Base-by-base conservation (phyloP, 768 basidiomycete species). In the Kwoniella heveanensis region DNA sequence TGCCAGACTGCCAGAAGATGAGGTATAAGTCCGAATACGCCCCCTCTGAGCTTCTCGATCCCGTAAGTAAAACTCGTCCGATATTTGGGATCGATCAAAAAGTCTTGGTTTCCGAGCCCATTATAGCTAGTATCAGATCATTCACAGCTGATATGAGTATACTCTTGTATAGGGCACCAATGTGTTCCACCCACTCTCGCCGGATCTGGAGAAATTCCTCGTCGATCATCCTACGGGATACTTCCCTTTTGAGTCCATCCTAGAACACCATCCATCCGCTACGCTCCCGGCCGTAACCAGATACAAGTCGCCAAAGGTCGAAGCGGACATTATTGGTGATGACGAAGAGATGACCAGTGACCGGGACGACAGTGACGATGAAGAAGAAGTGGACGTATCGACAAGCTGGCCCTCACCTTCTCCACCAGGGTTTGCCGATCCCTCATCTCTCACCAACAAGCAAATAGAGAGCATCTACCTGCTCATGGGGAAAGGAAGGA, bases 1-100 rank as follows among this genome's bases (percentile, higher is more conserved):
- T 98, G 39, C 85, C 96, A 70, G 87, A 90, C 1, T 97, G 94
- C 74, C 85, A 82, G 54, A 99, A 99, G 80, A 98, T 98, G 96
- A 84, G 84, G 59, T 98, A 99, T 81, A 99, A 99, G 74, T 93
- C 88, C 27, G 92, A 96, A 59, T 99, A 94, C 69, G 78, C 83
- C 0, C 95, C 95, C 0, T 96, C 94, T 2, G 91, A 86, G 67
- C 84, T 98, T 21, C 85, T 86, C 13, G 94, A 98, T 79, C 92
- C 94, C 8, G 90, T 92, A 67, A 70, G 84, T 32, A 32, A 6
- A 32, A 6, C 39, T 44, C 39, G 39, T 17, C 6, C n/a, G n/a
- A n/a, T n/a, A n/a, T n/a, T n/a, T n/a, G n/a, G n/a, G n/a, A n/a
- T n/a, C n/a, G n/a, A n/a, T n/a, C n/a, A n/a, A n/a, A n/a, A n/a